These are phyloP conservation scores for Chaetomium fimeti DNA, from an alignment of 495 filamentous ascomycete genomes.

Conservation along the genomic window DNA sequence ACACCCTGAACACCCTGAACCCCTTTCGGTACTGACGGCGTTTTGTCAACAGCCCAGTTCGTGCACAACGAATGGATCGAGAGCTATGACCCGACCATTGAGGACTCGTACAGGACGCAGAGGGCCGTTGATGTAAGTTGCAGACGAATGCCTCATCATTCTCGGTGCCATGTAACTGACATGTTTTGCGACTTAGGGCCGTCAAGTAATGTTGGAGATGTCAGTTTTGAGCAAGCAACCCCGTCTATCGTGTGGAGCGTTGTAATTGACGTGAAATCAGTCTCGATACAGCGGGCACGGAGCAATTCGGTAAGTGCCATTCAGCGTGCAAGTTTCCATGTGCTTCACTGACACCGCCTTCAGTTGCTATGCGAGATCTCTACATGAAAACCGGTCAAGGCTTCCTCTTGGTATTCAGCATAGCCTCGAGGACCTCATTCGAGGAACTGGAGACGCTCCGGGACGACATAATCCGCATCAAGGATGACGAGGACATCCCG, in stretches of 20 bases:
- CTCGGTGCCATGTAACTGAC: slow-evolving; percentile 11
- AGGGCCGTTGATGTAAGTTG: slow-evolving; percentile 85
- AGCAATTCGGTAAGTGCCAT: slow-evolving; percentile 84
- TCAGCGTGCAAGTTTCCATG: neutral
- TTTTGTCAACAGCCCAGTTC: slow-evolving; percentile 75
- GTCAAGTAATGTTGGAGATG: slow-evolving; percentile 97
- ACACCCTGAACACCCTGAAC: slow-evolving; percentile 7
- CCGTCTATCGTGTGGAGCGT: neutral
- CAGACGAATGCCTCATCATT: slow-evolving; percentile 29
- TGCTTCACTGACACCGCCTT: neutral
- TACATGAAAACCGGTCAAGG: slow-evolving; percentile 98
- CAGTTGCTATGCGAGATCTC: slow-evolving; percentile 70
- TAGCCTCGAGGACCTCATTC: slow-evolving; percentile 82
- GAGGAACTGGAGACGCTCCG: slow-evolving; percentile 83
- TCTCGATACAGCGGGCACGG: slow-evolving; percentile 94
- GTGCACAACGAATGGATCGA: slow-evolving; percentile 99
- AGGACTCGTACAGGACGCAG: slow-evolving; percentile 94
- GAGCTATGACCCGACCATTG: slow-evolving; percentile 96
- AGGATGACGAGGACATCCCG: slow-evolving; percentile 87
- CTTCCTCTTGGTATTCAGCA: slow-evolving; percentile 96
- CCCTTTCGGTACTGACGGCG: slow-evolving; percentile 23
- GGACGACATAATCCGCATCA: slow-evolving; percentile 96
- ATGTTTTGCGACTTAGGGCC: slow-evolving; percentile 58
- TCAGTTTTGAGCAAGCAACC: slow-evolving; percentile 40
- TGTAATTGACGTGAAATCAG: slow-evolving; percentile 42